Conservation (phyloP, 352 stramenopile species). For the Phytophthora crassamura region DNA sequence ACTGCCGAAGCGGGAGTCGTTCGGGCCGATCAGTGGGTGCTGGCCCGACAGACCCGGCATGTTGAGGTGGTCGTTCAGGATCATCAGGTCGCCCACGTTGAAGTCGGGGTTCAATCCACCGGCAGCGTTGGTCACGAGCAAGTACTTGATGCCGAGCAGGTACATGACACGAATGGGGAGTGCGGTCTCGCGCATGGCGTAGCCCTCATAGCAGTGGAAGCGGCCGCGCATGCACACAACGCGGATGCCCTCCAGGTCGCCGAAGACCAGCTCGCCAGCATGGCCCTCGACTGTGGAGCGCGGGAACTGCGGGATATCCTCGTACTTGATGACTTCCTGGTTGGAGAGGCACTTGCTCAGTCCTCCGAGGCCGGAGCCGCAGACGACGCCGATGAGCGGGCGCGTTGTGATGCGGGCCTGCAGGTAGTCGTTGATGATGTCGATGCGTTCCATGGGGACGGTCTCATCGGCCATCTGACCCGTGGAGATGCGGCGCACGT, state of each 20-base stretch:
- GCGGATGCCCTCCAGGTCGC: conserved; percentile 70
- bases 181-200: conserved; percentile 94
- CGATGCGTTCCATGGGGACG: conserved; percentile 62
- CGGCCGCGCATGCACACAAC: conserved; percentile 94
- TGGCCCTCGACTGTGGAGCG: conserved; percentile 93
- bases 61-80: conserved; percentile 97
- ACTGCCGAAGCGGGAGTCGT: conserved; percentile 94
- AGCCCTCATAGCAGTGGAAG: conserved; percentile 97
- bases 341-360: conserved; percentile 90
- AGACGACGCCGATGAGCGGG: conserved; percentile 89
- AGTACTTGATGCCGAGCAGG: conserved; percentile 93
- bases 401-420: conserved; percentile 44
- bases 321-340: conserved; percentile 90
- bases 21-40: conserved; percentile 95
- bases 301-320: conserved; percentile 93
- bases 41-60: conserved; percentile 93
- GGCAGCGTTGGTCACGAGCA: conserved; percentile 97
- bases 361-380: conserved; percentile 93
- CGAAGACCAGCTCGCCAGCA: conserved; percentile 94
- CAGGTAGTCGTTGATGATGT: conserved; percentile 76
- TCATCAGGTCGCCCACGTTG: conserved; percentile 96
- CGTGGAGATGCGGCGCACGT: conserved; percentile 56
- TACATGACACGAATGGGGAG: conserved; percentile 96
- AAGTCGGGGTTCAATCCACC: conserved; percentile 93
- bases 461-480: conserved; percentile 66